Evolutionary conservation across 1,284 basidiomycete genomes (phyloP), one percentile per base, ranked within the genome.

Genomic region (Boletus smithii): DNA sequence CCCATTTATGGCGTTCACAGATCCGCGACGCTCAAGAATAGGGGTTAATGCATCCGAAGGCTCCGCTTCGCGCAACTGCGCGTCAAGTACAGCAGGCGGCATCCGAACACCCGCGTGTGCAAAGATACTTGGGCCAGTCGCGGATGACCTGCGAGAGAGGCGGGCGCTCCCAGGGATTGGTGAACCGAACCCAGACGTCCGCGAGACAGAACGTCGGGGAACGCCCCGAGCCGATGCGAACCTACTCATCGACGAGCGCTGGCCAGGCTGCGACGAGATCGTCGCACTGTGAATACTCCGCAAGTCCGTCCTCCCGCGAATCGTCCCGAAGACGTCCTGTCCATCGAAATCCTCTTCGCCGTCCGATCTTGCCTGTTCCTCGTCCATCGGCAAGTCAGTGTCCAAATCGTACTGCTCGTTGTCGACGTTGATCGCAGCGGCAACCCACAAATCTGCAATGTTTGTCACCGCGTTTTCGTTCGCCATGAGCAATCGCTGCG

Each of bases 391-490:
- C 31, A 59, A 42, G 8, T 51, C 49, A 13, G 41, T 9, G 3
- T 57, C 69, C 9, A 55, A 44, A 38, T 50, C 65, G 54, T 44
- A 68, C 5, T 72, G 71, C 31, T 70, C 73, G 43, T 63, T 68
- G 49, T 94, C 92, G 8, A 83, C 88, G 50, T 91, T 91, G 72
- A 93, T 91, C 4, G 93, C 93, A 18, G 91, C 86, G 9, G 92
- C 91, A 49, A 95, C 88, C 92, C 93, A 95, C 13, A 95, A 72
- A 69, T 95, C 92, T 5, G 90, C 87, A 55, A 95, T 88, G 53
- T 85, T 88, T 42, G 88, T 91, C 7, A 94, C 90, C 1, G 88
- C 85, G 61, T 91, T 88, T 64, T 94, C 91, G 66, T 95, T 94
- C 4, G 93, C 91, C 70, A 95, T 83, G 23, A 95, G 72, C n/a